phyloP scores from a whole-genome alignment of 208 protist genomes.

The Wallacemonas sp. region DNA sequence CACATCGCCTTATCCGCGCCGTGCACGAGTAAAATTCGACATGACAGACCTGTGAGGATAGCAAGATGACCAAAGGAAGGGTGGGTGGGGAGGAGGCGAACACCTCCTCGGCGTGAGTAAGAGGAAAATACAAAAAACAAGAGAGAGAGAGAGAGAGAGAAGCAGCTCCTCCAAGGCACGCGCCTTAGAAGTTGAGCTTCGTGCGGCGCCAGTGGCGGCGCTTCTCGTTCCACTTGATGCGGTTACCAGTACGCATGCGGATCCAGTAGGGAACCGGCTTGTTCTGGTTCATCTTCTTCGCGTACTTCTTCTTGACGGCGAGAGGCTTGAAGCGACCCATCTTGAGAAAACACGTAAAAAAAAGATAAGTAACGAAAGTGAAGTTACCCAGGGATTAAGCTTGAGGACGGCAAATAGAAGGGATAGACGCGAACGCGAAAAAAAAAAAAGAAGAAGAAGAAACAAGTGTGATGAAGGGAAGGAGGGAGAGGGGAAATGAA shows the following conservation, averaged over 20 bases:
- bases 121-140: constrained; percentile 15
- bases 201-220: constrained; percentile 95
- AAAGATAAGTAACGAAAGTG: constrained; percentile 12
- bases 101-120: background rate
- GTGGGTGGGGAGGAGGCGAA: too few relatives aligned
- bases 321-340: constrained; percentile 93
- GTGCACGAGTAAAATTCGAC: too few relatives aligned
- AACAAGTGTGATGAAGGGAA: too few relatives aligned
- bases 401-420: background rate
- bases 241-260: constrained; percentile 90
- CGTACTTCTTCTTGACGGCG: constrained; percentile 94
- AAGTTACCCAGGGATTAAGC: background rate
- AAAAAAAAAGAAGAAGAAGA: background rate
- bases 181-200: constrained; percentile 92
- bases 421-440: constrained; percentile 1
- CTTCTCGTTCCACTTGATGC: constrained; percentile 95
- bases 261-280: constrained; percentile 94
- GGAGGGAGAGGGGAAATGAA: too few relatives aligned
- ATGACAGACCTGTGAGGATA: too few relatives aligned
- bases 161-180: background rate
- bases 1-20: too few relatives aligned
- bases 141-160: constrained; percentile 22
- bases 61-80: too few relatives aligned
- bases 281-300: constrained; percentile 95
- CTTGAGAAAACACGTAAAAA: constrained; percentile 22